Percentiles rank a stretch among this genome's conserved stretches.
Conservation (phyloP, 257 asterid species). For the Echium plantagineum region DNA sequence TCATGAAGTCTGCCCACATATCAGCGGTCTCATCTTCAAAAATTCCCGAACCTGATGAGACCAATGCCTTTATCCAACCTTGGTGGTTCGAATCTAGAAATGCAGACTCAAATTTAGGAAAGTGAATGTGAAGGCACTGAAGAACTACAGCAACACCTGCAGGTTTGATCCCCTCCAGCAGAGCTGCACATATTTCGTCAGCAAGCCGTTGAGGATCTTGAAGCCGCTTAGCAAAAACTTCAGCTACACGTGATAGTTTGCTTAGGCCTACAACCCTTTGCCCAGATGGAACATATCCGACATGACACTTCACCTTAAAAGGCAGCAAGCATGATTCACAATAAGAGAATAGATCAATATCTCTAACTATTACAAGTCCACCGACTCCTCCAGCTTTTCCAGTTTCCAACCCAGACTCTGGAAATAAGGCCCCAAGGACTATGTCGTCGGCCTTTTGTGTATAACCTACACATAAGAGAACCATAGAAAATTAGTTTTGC, state of each 20-base stretch:
- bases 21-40: slow-evolving; percentile 42
- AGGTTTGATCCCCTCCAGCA: slow-evolving; percentile 67
- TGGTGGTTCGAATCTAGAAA: slow-evolving; percentile 36
- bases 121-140: slow-evolving; percentile 64
- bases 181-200: slow-evolving; percentile 51
- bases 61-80: slow-evolving; percentile 41
- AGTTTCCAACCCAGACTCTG: slow-evolving; percentile 73
- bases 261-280: slow-evolving; percentile 81
- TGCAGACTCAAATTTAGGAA: slow-evolving; percentile 42
- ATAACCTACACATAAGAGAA: slow-evolving; percentile 41
- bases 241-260: slow-evolving; percentile 89
- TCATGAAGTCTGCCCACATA: slow-evolving; percentile 60
- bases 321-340: slow-evolving; percentile 97
- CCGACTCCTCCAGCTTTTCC: slow-evolving; percentile 86
- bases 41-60: slow-evolving; percentile 68
- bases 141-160: slow-evolving; percentile 81
- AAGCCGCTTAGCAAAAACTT: slow-evolving; percentile 73
- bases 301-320: slow-evolving; percentile 81
- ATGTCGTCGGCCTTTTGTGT: slow-evolving; percentile 62
- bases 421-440: slow-evolving; percentile 78
- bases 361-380: slow-evolving; percentile 90
- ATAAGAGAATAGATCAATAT: slow-evolving; percentile 81
- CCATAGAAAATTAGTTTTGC: slow-evolving; percentile 1
- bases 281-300: slow-evolving; percentile 81
- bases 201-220: slow-evolving; percentile 89